phyloP scores from a whole-genome alignment of 306 rosid species.

The Trifolium pratense region DNA sequence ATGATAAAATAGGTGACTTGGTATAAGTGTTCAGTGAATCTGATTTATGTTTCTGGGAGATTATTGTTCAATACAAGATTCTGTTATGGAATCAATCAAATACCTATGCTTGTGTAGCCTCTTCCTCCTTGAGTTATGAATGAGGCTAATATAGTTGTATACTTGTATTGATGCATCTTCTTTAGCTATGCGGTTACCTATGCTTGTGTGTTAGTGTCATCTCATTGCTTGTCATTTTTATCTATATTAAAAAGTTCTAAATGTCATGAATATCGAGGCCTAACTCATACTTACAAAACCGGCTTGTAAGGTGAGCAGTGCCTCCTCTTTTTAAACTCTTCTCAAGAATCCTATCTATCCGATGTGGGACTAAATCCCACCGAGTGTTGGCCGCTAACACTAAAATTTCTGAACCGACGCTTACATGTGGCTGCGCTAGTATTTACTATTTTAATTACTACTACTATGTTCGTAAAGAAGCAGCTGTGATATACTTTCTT shows the following conservation, averaged over 20 bases:
- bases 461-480: conserved; percentile 21
- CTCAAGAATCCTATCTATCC: too few relatives aligned
- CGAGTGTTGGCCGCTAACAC: too few relatives aligned
- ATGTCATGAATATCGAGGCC: too few relatives aligned
- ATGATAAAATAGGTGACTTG: neutral
- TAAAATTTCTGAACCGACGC: conserved; percentile 23
- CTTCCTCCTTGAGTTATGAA: neutral
- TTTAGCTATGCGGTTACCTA: neutral
- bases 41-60: conserved; percentile 5
- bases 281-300: too few relatives aligned
- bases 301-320: too few relatives aligned
- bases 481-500: conserved; percentile 33
- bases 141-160: conserved; percentile 12
- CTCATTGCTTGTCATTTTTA: conserved; percentile 22
- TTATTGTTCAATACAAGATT: conserved; percentile 28
- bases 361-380: too few relatives aligned
- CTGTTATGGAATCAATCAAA: neutral
- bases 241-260: conserved; percentile 21
- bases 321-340: too few relatives aligned
- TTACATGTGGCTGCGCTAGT: conserved; percentile 17
- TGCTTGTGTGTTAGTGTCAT: neutral
- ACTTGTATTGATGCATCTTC: conserved; percentile 9
- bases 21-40: conserved; percentile 3
- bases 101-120: conserved; percentile 7
- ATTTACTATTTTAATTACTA: conserved; percentile 18